Conservation (phyloP, 768 basidiomycete genomes). For the Rhodotorula taiwanensis region DNA sequence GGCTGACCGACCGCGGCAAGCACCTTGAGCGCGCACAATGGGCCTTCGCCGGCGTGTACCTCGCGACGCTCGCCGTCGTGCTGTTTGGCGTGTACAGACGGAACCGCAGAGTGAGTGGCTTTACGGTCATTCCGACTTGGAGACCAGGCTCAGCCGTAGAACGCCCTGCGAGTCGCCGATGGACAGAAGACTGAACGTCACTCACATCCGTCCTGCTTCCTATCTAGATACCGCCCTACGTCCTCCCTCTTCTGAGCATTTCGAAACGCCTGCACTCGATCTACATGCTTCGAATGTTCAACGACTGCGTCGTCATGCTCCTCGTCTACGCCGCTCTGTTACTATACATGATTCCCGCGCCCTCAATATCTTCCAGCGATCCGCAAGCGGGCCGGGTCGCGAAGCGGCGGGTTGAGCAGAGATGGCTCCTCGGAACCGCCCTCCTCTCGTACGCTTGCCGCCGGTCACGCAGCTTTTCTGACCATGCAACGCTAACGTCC, state of each 20-base stretch:
- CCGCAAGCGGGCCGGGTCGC: conserved; percentile 40
- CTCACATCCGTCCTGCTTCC: background rate
- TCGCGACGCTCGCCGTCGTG: conserved; percentile 58
- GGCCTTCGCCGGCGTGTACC: conserved; percentile 68
- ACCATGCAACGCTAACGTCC: background rate
- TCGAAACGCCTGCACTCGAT: conserved; percentile 94
- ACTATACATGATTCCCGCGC: conserved; percentile 47
- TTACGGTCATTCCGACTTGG: too few species aligned
- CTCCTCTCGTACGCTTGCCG: conserved; percentile 60
- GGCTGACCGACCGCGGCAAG: conserved; percentile 55
- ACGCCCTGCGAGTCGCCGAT: accelerated
- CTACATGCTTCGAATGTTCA: conserved; percentile 83
- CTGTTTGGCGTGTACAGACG: conserved; percentile 59
- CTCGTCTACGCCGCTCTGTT: conserved; percentile 55
- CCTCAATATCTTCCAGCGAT: conserved; percentile 44
- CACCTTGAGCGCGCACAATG: conserved; percentile 61
- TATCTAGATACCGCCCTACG: conserved; percentile 39
- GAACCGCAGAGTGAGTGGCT: conserved; percentile 48
- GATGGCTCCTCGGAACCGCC: conserved; percentile 59
- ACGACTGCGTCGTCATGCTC: conserved; percentile 71
- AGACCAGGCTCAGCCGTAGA: too few species aligned
- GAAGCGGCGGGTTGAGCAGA: conserved; percentile 36
- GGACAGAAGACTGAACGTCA: background rate
- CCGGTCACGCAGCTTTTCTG: background rate
- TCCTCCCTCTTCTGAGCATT: conserved; percentile 57